Conservation (phyloP, 2,329 filamentous ascomycete species). For the Paecilomyces formosus region DNA sequence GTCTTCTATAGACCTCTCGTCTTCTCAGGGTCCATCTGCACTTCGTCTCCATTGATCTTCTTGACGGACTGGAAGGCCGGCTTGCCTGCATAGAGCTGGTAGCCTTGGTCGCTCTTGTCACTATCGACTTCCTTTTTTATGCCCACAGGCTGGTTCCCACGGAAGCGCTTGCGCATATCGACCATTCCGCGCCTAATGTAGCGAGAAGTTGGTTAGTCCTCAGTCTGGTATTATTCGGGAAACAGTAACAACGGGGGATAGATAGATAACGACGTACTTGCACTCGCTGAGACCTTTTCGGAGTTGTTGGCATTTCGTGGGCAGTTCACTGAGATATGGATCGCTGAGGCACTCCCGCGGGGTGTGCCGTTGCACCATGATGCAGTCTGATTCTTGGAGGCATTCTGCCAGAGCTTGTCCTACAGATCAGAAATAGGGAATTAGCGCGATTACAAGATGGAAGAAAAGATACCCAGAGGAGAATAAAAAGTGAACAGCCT, state of each 20-base stretch:
- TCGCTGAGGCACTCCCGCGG: slow-evolving; percentile 82
- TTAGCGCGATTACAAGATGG: slow-evolving; percentile 10
- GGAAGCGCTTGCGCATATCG: slow-evolving; percentile 97
- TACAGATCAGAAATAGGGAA: slow-evolving; percentile 31
- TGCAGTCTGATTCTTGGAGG: slow-evolving; percentile 92
- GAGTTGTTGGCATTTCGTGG: slow-evolving; percentile 82
- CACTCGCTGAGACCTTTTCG: slow-evolving; percentile 91
- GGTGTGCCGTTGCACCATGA: slow-evolving; percentile 82
- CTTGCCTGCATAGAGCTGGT: slow-evolving; percentile 73
- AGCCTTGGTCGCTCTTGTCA: slow-evolving; percentile 37
- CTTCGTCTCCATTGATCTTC: slow-evolving; percentile 61
- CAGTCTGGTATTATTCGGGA: not conserved
- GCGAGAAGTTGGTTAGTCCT: not conserved
- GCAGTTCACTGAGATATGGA: slow-evolving; percentile 73
- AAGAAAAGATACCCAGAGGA: not conserved
- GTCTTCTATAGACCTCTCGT: slow-evolving; percentile 32
- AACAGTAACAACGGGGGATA: not conserved
- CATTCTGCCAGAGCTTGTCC: slow-evolving; percentile 88
- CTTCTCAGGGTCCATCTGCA: slow-evolving; percentile 41
- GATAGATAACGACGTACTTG: slow-evolving; percentile 45
- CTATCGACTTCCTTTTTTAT: slow-evolving; percentile 58
- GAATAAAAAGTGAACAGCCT: not conserved
- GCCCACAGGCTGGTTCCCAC: slow-evolving; percentile 81
- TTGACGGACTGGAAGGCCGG: slow-evolving; percentile 61
- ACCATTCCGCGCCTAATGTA: slow-evolving; percentile 67